Percentiles rank a stretch among this genome's conserved stretches.
These are phyloP conservation scores for Serendipita vermifera DNA, from an alignment of 768 basidiomycete genomes.

Conservation along the genomic window DNA sequence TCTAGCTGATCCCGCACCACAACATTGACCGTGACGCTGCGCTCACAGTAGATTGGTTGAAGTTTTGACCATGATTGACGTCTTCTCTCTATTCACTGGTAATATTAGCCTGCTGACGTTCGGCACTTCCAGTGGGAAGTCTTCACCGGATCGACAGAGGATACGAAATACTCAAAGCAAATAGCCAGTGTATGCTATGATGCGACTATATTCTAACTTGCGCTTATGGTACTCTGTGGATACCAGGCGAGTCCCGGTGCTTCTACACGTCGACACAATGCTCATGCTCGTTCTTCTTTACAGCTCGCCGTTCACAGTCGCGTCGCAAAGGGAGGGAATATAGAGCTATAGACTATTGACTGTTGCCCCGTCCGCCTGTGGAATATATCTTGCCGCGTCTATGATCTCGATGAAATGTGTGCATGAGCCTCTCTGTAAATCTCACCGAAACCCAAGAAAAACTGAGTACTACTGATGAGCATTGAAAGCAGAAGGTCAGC, in stretches of 20 bases:
- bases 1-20: neutral
- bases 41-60: constrained; percentile 11
- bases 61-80: constrained; percentile 13
- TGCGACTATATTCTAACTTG: constrained; percentile 27
- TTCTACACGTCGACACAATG: neutral
- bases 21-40: neutral
- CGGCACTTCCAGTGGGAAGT: constrained; percentile 22
- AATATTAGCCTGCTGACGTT: neutral
- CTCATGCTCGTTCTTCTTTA: neutral
- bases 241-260: constrained; percentile 23
- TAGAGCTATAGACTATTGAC: constrained; percentile 10
- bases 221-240: constrained; percentile 26
- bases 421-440: too few relatives aligned
- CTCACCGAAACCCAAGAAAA: too few relatives aligned
- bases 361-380: too few relatives aligned
- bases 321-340: constrained; percentile 9
- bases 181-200: constrained; percentile 18
- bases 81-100: neutral
- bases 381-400: too few relatives aligned
- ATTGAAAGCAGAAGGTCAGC: too few relatives aligned
- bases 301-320: constrained; percentile 10
- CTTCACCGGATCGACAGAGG: constrained; percentile 25
- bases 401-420: too few relatives aligned
- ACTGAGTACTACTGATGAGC: too few relatives aligned
- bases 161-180: constrained; percentile 23